Evolutionary conservation across 495 filamentous ascomycete genomes (phyloP).

Genomic region (Talaromyces stipitatus): DNA sequence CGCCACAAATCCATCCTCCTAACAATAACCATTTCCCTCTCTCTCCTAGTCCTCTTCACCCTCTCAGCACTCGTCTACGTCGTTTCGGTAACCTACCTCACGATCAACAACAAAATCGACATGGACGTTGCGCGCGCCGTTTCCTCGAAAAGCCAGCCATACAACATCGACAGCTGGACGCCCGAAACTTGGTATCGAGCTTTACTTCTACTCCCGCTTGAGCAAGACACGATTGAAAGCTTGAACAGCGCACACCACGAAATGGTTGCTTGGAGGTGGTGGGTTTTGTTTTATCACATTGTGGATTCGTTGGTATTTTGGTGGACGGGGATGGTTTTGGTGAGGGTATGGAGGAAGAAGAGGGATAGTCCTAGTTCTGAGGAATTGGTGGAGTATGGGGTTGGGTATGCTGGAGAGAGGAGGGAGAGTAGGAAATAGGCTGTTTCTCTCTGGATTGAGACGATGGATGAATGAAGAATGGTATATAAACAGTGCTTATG

Average conservation of each 20-base stretch:
- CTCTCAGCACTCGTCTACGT: constrained; percentile 1
- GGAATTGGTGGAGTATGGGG: not conserved
- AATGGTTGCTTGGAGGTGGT: constrained; percentile 5
- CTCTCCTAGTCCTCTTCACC: not conserved
- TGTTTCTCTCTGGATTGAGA: not conserved
- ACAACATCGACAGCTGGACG: constrained; percentile 6
- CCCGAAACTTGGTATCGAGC: constrained; percentile 7
- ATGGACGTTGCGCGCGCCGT: not conserved
- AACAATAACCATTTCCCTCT: not conserved
- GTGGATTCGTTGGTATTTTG: not conserved
- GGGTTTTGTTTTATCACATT: not conserved
- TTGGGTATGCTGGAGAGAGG: not conserved
- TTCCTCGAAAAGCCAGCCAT: not conserved
- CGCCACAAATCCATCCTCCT: not conserved
- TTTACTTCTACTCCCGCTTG: not conserved
- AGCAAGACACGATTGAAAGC: not conserved
- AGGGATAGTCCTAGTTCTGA: not conserved
- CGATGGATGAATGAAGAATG: too few relatives aligned
- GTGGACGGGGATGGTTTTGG: not conserved
- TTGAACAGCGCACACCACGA: not conserved
- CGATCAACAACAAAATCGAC: not conserved
- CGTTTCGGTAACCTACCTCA: constrained; percentile 1
- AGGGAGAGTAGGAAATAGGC: not conserved
- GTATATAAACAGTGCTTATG: not conserved
- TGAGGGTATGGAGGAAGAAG: not conserved